phyloP scores from a whole-genome alignment of 2,329 filamentous ascomycete species.

The Clarireedia monteithiana region DNA sequence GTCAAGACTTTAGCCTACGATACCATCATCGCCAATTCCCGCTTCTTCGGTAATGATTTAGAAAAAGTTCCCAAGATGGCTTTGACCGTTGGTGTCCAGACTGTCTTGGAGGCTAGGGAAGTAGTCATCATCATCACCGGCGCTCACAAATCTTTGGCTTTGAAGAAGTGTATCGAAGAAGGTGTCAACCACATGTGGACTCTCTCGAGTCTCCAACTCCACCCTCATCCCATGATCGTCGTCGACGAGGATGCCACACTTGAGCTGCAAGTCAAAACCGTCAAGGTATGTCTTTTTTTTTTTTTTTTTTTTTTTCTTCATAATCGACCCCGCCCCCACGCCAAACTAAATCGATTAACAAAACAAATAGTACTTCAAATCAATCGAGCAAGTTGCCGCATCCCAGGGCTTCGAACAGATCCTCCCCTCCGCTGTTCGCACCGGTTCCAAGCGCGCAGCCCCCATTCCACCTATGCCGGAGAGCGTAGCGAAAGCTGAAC shows the following conservation, averaged over 20 bases:
- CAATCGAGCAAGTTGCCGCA: conserved; percentile 56
- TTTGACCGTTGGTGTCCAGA: conserved; percentile 77
- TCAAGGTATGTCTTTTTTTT: conserved; percentile 40
- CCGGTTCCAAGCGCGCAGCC: conserved; percentile 32
- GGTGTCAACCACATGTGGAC: conserved; percentile 91
- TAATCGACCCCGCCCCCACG: not conserved
- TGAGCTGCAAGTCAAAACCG: conserved; percentile 66
- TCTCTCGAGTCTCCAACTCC: conserved; percentile 70
- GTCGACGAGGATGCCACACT: conserved; percentile 74
- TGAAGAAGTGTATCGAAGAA: conserved; percentile 74
- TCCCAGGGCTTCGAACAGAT: conserved; percentile 51
- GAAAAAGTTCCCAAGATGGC: conserved; percentile 72
- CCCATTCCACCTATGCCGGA: conserved; percentile 16
- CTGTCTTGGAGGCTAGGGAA: conserved; percentile 71
- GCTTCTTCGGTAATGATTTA: conserved; percentile 74
- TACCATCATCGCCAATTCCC: conserved; percentile 76
- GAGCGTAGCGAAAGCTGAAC: conserved; percentile 19
- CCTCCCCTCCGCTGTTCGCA: conserved; percentile 48
- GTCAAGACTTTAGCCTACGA: conserved; percentile 85
- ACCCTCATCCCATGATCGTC: conserved; percentile 74
- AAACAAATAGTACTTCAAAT: conserved; percentile 55
- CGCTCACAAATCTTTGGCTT: conserved; percentile 69
- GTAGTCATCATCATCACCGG: conserved; percentile 78
- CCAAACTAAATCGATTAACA: not conserved
- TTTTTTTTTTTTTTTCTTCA: not conserved